Evolutionary conservation across 1,139 yeast genomes (phyloP), one percentile per base, ranked within the genome.

Genomic region (Candida sp.): DNA sequence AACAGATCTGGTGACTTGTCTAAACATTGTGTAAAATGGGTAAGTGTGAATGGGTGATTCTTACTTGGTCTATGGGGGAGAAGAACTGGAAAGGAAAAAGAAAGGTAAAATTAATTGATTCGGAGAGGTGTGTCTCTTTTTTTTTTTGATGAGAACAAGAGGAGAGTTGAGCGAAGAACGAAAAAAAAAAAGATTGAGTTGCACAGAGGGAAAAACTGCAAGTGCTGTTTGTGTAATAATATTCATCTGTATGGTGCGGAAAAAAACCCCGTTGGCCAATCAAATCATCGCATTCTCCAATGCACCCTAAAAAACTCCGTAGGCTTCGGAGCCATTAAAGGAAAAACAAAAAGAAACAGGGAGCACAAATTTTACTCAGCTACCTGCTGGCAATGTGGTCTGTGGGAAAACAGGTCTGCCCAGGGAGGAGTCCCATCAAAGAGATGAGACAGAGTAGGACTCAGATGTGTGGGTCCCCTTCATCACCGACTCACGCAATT

Each of bases 1-100:
- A 25, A 74, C 62, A 42, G 57, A 57, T 66, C 75, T 65, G 62
- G 74, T 62, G 59, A 76, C 63, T 69, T 73, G 79, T 73, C 76
- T 77, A 61, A 77, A 75, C 82, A 77, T 77, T 25, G 41, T 54
- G 35, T 40, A 38, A 26, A n/a, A 26, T 38, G 42, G 27, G n/a
- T 7, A 38, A 11, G 31, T n/a, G n/a, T 33, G n/a, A n/a, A n/a
- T n/a, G n/a, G n/a, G n/a, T 26, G 8, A 22, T 28, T 35, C 33
- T 28, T 23, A 11, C 8, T 8, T n/a, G 12, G 34, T 35, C 38
- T 42, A 34, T 28, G n/a, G 27, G 28, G 22, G n/a, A 33, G 26
- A 43, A 12, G 28, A 44, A 46, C 33, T 26, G 37, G 23, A 34
- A 22, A 7, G 28, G 25, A 35, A 39, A 25, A 43, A 39, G 31